Percentiles rank a stretch among this genome's conserved stretches.
Evolutionary conservation across 2,329 filamentous ascomycete genomes (phyloP).

Genomic region (Fusarium sp.): DNA sequence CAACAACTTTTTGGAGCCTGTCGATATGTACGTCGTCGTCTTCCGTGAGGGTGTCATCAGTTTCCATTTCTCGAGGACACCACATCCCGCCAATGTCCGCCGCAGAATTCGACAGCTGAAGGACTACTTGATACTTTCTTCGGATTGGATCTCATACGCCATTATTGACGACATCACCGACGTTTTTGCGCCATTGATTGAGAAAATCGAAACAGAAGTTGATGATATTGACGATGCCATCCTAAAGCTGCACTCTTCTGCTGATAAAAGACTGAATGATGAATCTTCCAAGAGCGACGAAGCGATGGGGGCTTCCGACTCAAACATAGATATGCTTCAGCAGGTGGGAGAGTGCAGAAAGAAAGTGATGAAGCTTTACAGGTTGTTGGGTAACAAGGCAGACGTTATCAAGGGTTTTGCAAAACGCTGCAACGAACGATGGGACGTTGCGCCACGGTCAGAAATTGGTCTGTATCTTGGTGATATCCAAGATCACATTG

Average conservation of each 20-base stretch:
- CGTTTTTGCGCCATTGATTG: constrained; percentile 91
- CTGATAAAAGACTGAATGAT: constrained; percentile 56
- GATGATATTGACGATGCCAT: constrained; percentile 97
- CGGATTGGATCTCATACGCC: constrained; percentile 98
- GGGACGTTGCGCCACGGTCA: constrained; percentile 92
- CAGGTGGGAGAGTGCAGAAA: constrained; percentile 94
- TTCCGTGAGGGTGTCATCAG: constrained; percentile 95
- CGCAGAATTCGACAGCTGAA: constrained; percentile 91
- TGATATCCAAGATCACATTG: constrained; percentile 98
- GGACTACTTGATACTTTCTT: constrained; percentile 91
- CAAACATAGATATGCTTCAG: constrained; percentile 84
- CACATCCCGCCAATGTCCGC: constrained; percentile 95
- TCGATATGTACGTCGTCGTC: constrained; percentile 97
- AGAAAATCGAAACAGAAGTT: constrained; percentile 93
- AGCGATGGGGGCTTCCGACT: constrained; percentile 56
- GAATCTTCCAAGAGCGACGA: constrained; percentile 61
- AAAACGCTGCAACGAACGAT: constrained; percentile 97
- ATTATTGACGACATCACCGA: constrained; percentile 99
- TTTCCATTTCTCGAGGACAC: constrained; percentile 97
- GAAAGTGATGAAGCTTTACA: constrained; percentile 95
- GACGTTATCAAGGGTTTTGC: constrained; percentile 99
- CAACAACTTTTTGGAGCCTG: constrained; percentile 90
- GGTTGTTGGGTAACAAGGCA: constrained; percentile 94
- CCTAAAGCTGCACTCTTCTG: constrained; percentile 77
- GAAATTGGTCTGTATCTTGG: constrained; percentile 98